A percentile compares a stretch with the other conserved stretches of the same genome.
These are phyloP conservation scores for Pestalotiopsis sp. DNA, from an alignment of 2,329 filamentous ascomycete species.

Conservation along the genomic window DNA sequence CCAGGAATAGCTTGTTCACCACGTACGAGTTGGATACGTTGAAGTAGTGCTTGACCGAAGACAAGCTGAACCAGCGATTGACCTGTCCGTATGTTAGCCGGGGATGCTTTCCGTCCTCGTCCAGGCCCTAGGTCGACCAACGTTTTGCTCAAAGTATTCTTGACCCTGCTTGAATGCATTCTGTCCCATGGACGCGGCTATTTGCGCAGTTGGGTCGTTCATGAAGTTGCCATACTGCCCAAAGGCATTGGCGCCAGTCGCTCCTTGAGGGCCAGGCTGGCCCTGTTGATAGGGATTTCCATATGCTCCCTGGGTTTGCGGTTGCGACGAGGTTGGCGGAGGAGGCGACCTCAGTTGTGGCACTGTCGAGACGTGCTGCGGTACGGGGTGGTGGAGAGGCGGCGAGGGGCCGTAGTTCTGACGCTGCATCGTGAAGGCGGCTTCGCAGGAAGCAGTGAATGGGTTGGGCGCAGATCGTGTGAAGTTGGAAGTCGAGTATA, in stretches of 20 bases:
- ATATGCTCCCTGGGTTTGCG: constrained; percentile 67
- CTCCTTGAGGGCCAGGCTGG: constrained; percentile 35
- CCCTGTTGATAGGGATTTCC: constrained; percentile 76
- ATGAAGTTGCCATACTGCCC: constrained; percentile 89
- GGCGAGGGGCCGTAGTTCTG: constrained; percentile 84
- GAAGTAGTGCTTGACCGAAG: constrained; percentile 97
- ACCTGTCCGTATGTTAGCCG: constrained; percentile 37
- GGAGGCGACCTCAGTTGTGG: constrained; percentile 95
- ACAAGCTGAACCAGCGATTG: constrained; percentile 83
- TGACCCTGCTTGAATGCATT: constrained; percentile 89
- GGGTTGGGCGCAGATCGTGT: not conserved
- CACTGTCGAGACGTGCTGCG: constrained; percentile 97
- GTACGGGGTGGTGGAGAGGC: constrained; percentile 94
- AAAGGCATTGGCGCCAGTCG: constrained; percentile 60
- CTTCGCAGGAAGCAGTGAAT: not conserved
- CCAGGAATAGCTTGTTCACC: constrained; percentile 86
- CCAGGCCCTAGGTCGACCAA: constrained; percentile 44
- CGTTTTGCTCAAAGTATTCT: constrained; percentile 94
- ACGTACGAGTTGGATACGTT: constrained; percentile 99
- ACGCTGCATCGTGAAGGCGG: constrained; percentile 73
- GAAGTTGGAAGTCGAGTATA: not conserved
- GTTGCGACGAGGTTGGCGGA: constrained; percentile 71
- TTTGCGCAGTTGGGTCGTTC: constrained; percentile 91
- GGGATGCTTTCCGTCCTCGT: not conserved
- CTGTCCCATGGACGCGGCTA: constrained; percentile 93